Percentiles rank a stretch among this genome's conserved stretches.
These are phyloP conservation scores for Naganishia kalamii DNA, from an alignment of 768 basidiomycete genomes.

Conservation along the genomic window DNA sequence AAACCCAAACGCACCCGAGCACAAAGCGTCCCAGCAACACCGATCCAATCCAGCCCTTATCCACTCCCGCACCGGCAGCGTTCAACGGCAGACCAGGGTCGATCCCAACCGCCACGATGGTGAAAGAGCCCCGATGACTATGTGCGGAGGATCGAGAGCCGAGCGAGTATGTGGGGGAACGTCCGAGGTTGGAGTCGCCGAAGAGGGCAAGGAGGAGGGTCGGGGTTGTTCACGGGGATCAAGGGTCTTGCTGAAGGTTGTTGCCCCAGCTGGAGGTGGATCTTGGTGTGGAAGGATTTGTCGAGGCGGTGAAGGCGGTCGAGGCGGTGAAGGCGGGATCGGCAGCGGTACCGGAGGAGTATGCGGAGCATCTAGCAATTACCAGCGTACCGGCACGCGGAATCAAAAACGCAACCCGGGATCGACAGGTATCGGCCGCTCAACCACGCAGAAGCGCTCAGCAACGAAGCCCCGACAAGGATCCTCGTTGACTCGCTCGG, in stretches of 20 bases:
- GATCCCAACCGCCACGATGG: neutral
- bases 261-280: neutral
- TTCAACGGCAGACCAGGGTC: conserved; percentile 12
- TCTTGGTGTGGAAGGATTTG: neutral
- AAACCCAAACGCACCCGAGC: neutral
- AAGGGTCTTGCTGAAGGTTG: conserved; percentile 6
- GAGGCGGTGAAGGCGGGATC: neutral
- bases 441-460: conserved; percentile 35
- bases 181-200: conserved; percentile 12
- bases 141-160: neutral
- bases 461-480: conserved; percentile 40
- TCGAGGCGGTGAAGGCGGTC: too few species aligned
- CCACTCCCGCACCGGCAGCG: neutral
- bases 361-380: neutral
- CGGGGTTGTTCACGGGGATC: neutral
- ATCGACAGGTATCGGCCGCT: conserved; percentile 40
- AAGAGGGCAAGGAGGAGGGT: conserved; percentile 5
- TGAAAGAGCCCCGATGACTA: neutral
- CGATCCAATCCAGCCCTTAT: neutral
- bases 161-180: neutral
- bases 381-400: neutral
- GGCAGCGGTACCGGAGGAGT: neutral
- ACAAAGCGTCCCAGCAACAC: neutral
- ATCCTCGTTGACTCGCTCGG: conserved; percentile 45
- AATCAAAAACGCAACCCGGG: conserved; percentile 30